Evolutionary conservation across 1,139 yeast genomes (phyloP), one percentile per base, ranked within the genome.

Genomic region (Hyphopichia burtonii): DNA sequence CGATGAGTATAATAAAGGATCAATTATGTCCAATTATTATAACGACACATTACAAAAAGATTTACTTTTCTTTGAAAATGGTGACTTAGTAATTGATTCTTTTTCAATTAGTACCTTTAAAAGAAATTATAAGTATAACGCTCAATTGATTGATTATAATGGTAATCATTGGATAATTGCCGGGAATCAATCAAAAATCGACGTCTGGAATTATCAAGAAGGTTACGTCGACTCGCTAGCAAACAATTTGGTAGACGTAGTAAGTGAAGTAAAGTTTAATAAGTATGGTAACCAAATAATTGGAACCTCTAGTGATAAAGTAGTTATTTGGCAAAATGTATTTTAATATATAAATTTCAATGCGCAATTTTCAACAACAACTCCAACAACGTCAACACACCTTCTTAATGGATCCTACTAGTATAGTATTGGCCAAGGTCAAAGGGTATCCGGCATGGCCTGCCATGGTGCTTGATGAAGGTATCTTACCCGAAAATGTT

Each of bases 371-470:
- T n/a, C n/a, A n/a, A n/a, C n/a, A n/a, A n/a, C n/a, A n/a, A n/a
- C n/a, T n/a, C n/a, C n/a, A n/a, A n/a, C n/a, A n/a, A n/a, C n/a
- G n/a, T n/a, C n/a, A n/a, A n/a, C n/a, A n/a, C n/a, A n/a, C n/a
- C n/a, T n/a, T n/a, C n/a, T n/a, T n/a, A n/a, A 11, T 25, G 28
- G 44, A 43, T 10, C 66, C 68, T 10, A 57, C 46, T n/a, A 47
- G 71, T 22, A 62, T 83, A 3, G 90, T 85, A 0, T 68, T 85
- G 32, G 89, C 90, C 6, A 85, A 85, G 57, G 82, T 85, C 27
- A 85, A 84, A 54, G 90, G 91, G 6, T 85, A 81, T 55, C 86
- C 91, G 7, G 82, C 87, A 36, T 85, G 93, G 93, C 93, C 93
- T 0, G 88, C 89, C 3, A 80, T 84, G 78, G 79, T 85, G 2